Base-by-base conservation (phyloP, 768 basidiomycete species). In the Boletus eberwhitei region DNA sequence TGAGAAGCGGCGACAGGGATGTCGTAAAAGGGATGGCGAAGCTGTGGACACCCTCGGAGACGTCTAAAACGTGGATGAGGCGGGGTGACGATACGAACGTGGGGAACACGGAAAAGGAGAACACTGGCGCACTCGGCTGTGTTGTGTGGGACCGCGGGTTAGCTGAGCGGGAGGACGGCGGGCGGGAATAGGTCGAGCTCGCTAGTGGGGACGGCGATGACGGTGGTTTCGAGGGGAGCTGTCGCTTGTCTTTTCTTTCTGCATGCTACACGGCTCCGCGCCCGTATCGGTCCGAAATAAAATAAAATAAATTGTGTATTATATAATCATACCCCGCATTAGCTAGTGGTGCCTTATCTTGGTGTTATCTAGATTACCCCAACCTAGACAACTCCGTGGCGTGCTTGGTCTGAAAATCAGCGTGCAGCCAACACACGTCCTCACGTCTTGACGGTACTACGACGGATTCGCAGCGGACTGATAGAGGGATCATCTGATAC, bases 401-500 rank as follows among this genome's bases (percentile, higher is more conserved):
- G 24, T n/a, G n/a, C n/a, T n/a, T n/a, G n/a, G n/a, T n/a, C n/a
- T n/a, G n/a, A n/a, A n/a, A n/a, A n/a, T n/a, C n/a, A n/a, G n/a
- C n/a, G n/a, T n/a, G n/a, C n/a, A n/a, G n/a, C n/a, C n/a, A n/a
- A n/a, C n/a, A n/a, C n/a, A n/a, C n/a, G n/a, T n/a, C n/a, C n/a
- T n/a, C n/a, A n/a, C n/a, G n/a, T n/a, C n/a, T n/a, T n/a, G n/a
- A n/a, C n/a, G n/a, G n/a, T n/a, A n/a, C n/a, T n/a, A n/a, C 38
- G 48, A 47, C 37, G 50, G 55, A 59, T 54, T 63, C 61, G 50
- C 61, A 59, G 36, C 35, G 36, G 4, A 22, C 44, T 55, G 62
- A 63, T 56, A 60, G 58, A 44, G 42, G 53, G 63, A 64, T 66
- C 64, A n/a, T n/a, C n/a, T 66, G 64, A 65, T 64, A 65, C 64